Base-by-base conservation (phyloP, 1,139 yeast genomes). In the Suhomyces chickasaworum region DNA sequence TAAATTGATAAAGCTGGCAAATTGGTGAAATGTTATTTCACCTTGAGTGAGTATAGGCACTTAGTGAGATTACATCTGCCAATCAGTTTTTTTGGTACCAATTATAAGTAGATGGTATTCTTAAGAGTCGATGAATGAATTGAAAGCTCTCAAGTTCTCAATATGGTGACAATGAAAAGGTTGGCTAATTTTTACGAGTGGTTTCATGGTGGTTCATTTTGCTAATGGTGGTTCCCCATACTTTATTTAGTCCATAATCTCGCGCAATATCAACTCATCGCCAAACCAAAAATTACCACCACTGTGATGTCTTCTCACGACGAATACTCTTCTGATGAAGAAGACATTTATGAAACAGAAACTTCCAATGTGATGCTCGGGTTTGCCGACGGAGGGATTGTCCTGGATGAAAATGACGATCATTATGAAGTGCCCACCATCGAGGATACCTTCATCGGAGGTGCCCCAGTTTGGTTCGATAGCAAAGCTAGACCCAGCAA, bases 361-460 rank as follows among this genome's bases (percentile, higher is more conserved):
- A 54, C 54, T 22, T 64, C 75, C 1, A 58, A 65, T 15, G 78
- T 73, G 4, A 73, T 70, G 42, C 73, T 89, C 15, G 93, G 95
- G 0, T 84, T 81, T 54, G 83, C 82, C 8, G 97, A 80, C 65
- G 73, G 69, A 34, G 76, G 66, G 49, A 74, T 73, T 20, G 61
- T 47, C 12, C 16, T 37, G 2, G 56, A 57, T 7, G 45, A 37
- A 15, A 44, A 47, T 6, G 43, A 40, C 18, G 40, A 38, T 1
- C 53, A 48, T 6, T 42, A 47, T 15, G 60, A 56, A 18, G 71
- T 63, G 29, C 79, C 89, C 15, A 74, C 82, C 0, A 62, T 82
- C 3, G 89, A 84, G 53, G 96, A 89, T 58, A 80, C 93, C 1
- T 84, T 87, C 54, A 75, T 89, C 32, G 97, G 97, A 0, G 93